Conservation (phyloP, 768 basidiomycete genomes). For the Cyclocybe aegerita region DNA sequence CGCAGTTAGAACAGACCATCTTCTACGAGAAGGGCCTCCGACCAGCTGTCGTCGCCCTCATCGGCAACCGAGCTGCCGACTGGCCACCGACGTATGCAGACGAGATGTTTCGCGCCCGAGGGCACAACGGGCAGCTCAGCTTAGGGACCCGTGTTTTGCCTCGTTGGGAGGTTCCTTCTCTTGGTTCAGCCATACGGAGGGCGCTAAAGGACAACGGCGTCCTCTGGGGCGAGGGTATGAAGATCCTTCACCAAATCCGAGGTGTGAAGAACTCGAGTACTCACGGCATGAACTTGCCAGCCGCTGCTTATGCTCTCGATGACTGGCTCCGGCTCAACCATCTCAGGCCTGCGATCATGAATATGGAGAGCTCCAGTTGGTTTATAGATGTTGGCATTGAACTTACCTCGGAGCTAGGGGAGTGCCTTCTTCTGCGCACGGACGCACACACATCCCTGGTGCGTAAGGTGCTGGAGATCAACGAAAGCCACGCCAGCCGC, state of each 20-base stretch:
- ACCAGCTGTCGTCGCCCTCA: slow-evolving; percentile 11
- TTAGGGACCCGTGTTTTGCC: slow-evolving; percentile 16
- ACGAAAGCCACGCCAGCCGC: no score
- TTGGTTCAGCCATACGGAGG: slow-evolving; percentile 11
- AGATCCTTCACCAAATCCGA: slow-evolving; percentile 23
- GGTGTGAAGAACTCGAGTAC: slow-evolving; percentile 18
- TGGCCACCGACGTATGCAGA: slow-evolving; percentile 19
- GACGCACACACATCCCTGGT: no score
- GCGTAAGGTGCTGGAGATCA: no score
- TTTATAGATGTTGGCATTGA: no score
- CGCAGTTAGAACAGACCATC: slow-evolving; percentile 1
- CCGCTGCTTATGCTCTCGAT: no score
- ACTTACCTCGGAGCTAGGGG: no score
- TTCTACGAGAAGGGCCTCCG: slow-evolving; percentile 22
- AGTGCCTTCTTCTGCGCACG: no score
- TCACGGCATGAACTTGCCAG: no score
- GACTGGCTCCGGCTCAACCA: no score
- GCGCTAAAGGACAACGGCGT: slow-evolving; percentile 1
- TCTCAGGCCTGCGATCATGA: no score
- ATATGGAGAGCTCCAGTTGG: no score
- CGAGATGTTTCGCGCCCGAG: slow-evolving; percentile 21
- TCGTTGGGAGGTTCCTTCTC: not conserved
- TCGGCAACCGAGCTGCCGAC: slow-evolving; percentile 7
- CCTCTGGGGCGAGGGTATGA: slow-evolving; percentile 14
- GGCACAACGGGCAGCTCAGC: slow-evolving; percentile 8